A percentile compares a stretch with the other conserved stretches of the same genome.
phyloP scores from a whole-genome alignment of 306 rosid genomes.

The Quercus engelmannii region DNA sequence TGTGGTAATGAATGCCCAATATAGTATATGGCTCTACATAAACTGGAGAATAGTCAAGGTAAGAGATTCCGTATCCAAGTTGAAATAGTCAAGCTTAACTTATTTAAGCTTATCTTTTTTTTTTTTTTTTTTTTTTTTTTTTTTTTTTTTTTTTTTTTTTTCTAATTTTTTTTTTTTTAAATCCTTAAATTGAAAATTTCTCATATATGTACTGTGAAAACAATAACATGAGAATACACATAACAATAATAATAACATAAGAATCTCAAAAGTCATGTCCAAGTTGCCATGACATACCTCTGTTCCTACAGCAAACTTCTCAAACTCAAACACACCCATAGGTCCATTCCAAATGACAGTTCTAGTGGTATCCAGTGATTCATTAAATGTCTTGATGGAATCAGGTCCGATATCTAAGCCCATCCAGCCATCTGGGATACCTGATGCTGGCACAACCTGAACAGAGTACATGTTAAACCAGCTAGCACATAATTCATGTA shows the following conservation, averaged over 20 bases:
- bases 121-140: too few relatives aligned
- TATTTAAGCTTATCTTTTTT: background rate
- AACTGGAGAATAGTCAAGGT: too few relatives aligned
- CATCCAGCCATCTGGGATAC: conserved; percentile 95
- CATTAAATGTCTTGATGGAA: conserved; percentile 67
- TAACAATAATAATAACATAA: too few relatives aligned
- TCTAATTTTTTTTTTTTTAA: too few relatives aligned
- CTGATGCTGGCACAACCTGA: conserved; percentile 74
- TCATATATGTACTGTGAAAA: background rate
- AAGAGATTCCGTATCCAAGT: too few relatives aligned
- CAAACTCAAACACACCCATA: conserved; percentile 95
- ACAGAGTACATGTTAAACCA: background rate
- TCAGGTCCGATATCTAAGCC: conserved; percentile 98
- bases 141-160: too few relatives aligned
- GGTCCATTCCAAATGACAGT: conserved; percentile 96
- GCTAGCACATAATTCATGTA: background rate
- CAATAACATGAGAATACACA: too few relatives aligned
- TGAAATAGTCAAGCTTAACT: background rate
- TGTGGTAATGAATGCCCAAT: too few relatives aligned
- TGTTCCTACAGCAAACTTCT: conserved; percentile 83
- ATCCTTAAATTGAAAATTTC: background rate
- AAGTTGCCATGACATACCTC: conserved; percentile 43
- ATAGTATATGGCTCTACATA: too few relatives aligned
- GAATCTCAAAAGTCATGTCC: background rate
- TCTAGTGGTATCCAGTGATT: conserved; percentile 65